Base-by-base conservation (phyloP, 2,329 filamentous ascomycete species). In the Pestalotiopsis sp. region DNA sequence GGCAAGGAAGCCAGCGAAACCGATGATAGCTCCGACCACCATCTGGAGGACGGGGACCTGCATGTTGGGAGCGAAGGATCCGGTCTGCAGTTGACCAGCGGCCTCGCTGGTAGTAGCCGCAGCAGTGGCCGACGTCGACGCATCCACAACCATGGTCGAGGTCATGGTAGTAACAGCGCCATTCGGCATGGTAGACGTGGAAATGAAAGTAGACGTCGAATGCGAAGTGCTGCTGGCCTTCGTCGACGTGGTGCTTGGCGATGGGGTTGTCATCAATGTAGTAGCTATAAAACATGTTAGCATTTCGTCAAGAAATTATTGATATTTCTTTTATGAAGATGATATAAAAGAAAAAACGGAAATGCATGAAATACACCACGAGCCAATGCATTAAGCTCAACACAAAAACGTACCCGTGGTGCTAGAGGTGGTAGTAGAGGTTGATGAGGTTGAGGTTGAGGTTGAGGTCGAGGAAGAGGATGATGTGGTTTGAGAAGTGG, bases 101-200 rank as follows among this genome's bases (percentile, higher is more conserved):
- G 65, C 58, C 13, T 66, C 39, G 17, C 41, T 63, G 6, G 49
- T 72, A 1, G 73, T 61, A 38, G 72, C 70, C 31, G 69, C 65
- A n/a, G 69, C 72, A 4, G 72, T 60, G 62, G 70, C 67, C 6
- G 74, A 72, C 1, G 68, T 39, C 14, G 63, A 66, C 4, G 70
- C 73, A 1, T 74, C 74, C 7, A 79, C 70, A 3, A 78, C 70
- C 4, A 72, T 70, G 36, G 77, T 73, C 4, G 75, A 74, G 11
- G 75, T 77, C n/a, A 79, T 72, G 17, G 76, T 78, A 7, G 75
- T 77, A 67, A 76, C 68, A 2, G 70, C 75, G 7, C 77, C 77
- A 49, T 72, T 75, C 2, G 77, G 74, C 2, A 77, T 72, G 3
- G 77, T 79, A 17, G 74, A 76, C 7, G 73, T 75, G 41, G 73